phyloP scores from a whole-genome alignment of 257 asterid genomes.

The Plantago elongata region DNA sequence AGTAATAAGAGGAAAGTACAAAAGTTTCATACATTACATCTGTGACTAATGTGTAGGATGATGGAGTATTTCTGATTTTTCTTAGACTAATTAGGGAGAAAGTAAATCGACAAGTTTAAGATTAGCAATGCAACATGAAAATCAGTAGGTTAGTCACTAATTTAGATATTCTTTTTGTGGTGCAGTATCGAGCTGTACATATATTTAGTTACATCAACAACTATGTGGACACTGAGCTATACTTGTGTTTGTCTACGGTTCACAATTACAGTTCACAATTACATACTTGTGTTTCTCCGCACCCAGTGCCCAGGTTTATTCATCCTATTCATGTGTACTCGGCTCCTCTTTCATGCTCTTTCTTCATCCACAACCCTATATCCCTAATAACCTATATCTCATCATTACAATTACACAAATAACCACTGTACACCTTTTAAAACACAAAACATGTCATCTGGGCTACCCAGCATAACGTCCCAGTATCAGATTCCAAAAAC shows the following conservation, averaged over 20 bases:
- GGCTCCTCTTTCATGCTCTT: constrained; percentile 3
- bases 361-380: background rate
- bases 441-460: background rate
- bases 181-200: background rate
- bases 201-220: background rate
- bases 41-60: too few relatives aligned
- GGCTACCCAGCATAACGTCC: background rate
- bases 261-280: background rate
- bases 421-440: constrained; percentile 1
- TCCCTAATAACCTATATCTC: background rate
- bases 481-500: background rate
- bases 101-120: too few relatives aligned
- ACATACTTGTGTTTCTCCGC: background rate
- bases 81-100: too few relatives aligned
- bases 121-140: too few relatives aligned
- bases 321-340: constrained; percentile 12
- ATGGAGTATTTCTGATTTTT: too few relatives aligned
- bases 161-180: too few relatives aligned
- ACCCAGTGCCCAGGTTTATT: background rate
- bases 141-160: too few relatives aligned
- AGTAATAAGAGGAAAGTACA: too few relatives aligned
- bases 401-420: background rate
- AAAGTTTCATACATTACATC: too few relatives aligned
- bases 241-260: background rate
- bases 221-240: background rate